Base-by-base conservation (phyloP, 169 alveolate species). In the Plasmodium cynomolgi region DNA sequence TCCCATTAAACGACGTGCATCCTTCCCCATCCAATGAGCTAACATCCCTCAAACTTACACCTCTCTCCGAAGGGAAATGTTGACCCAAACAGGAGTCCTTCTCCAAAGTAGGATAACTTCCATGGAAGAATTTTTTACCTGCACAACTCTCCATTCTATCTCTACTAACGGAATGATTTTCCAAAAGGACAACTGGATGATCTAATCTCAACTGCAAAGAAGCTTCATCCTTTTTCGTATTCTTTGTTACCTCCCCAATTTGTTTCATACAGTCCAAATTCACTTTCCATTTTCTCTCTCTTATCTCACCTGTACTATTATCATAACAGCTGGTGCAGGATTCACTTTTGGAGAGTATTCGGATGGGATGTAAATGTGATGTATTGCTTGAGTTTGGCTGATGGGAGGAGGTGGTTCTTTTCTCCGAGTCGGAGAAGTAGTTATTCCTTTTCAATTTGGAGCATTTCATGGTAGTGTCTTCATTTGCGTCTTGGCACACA, bases 361-460 rank as follows among this genome's bases (percentile, higher is more conserved):
- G 11, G 9, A 8, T 20, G 11, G 75, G 33, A 20, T 5, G 13
- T 62, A 62, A 17, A 62, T 20, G 3, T 62, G 75, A 17, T 20
- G 33, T 62, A 5, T 20, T 26, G n/a, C 75, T 6, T 62, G 75
- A 62, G 37, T 6, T n/a, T 1, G 58, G 23, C 23, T 13, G 34
- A 11, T 15, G 7, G 26, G 31, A 1, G 33, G 20, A 1, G 39
- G 9, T 71, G 29, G 71, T 8, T 39, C 26, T 68, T 15, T 20
- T 84, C 47, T 71, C 92, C 7, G 92, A 17, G 23, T 84, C 92
- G 17, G 92, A 84, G 20, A 68, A 84, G 33, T 71, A 68, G 17
- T 71, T 37, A 2, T 6, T 26, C 17, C 50, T 37, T 84, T 84
- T 62, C 31, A 71, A 37, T 71, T 4, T 62, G 23, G 73, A 31